Conservation (phyloP, 257 asterid genomes). For the Solanum chiquidenum region DNA sequence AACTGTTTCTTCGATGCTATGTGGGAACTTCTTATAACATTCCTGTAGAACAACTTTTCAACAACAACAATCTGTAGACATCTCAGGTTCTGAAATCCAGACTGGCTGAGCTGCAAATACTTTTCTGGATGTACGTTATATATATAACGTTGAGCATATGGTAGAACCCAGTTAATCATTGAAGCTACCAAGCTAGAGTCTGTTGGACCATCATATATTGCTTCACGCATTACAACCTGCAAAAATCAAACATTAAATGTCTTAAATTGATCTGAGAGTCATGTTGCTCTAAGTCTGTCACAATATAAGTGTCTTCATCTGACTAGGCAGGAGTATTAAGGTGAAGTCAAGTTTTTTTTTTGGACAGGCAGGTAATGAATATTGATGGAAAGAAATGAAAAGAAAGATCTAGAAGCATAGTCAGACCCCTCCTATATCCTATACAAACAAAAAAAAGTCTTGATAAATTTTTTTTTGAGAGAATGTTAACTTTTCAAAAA, state of each 20-base stretch:
- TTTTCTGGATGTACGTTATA: constrained; percentile 35
- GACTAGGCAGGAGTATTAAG: not conserved
- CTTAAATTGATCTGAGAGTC: not conserved
- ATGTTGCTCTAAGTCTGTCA: not conserved
- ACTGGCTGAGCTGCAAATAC: constrained; percentile 48
- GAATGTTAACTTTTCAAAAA: not conserved
- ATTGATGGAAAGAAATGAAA: not conserved
- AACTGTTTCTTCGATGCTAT: constrained; percentile 47
- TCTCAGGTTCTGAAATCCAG: constrained; percentile 43
- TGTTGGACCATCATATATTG: constrained; percentile 48
- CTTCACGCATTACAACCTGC: constrained; percentile 81
- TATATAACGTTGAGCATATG: constrained; percentile 91
- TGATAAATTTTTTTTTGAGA: not conserved
- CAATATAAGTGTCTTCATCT: not conserved
- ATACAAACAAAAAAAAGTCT: not conserved
- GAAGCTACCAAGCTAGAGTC: constrained; percentile 45
- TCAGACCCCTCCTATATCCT: not conserved
- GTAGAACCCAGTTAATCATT: constrained; percentile 83
- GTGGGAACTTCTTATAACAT: constrained; percentile 37
- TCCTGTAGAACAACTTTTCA: constrained; percentile 65
- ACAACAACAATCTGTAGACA: constrained; percentile 51
- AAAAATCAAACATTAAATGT: not conserved
- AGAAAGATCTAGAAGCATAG: not conserved
- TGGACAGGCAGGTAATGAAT: not conserved
- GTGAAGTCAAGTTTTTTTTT: not conserved